Percentiles rank a stretch among this genome's conserved stretches.
These are phyloP conservation scores for Hypericum perforatum DNA, from an alignment of 345 rosid species.

Conservation along the genomic window DNA sequence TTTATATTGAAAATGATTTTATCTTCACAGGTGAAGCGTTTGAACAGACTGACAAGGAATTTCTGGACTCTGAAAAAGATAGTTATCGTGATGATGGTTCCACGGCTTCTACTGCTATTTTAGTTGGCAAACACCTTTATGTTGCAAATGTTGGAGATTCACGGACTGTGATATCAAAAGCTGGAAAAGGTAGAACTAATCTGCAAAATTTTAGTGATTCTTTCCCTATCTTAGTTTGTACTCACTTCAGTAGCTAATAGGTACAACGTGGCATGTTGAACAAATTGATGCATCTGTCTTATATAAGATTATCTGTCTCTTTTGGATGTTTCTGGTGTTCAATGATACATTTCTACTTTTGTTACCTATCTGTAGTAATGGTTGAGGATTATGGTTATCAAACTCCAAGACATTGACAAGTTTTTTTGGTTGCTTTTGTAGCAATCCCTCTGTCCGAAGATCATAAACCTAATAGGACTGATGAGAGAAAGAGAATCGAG, in stretches of 20 bases:
- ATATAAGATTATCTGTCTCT: neutral
- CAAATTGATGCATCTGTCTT: too few relatives aligned
- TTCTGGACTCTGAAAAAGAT: slow-evolving; percentile 75
- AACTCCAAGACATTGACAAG: slow-evolving; percentile 3
- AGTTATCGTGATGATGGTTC: slow-evolving; percentile 91
- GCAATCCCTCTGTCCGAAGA: slow-evolving; percentile 98
- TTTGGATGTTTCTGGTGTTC: neutral
- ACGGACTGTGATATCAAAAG: slow-evolving; percentile 78
- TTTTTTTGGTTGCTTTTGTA: slow-evolving; percentile 24
- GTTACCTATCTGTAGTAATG: neutral
- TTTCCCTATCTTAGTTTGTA: too few relatives aligned
- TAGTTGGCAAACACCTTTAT: slow-evolving; percentile 80
- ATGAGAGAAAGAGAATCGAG: slow-evolving; percentile 95
- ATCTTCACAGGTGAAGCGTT: slow-evolving; percentile 69
- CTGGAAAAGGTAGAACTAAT: slow-evolving; percentile 61
- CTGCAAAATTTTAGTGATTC: too few relatives aligned
- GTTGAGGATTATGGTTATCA: neutral
- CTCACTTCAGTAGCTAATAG: too few relatives aligned
- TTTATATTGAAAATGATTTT: neutral
- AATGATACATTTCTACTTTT: neutral
- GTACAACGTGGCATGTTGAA: too few relatives aligned
- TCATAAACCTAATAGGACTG: slow-evolving; percentile 97
- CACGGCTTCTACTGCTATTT: slow-evolving; percentile 92
- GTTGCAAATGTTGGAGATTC: slow-evolving; percentile 99
- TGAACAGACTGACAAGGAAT: slow-evolving; percentile 75